Evolutionary conservation across 73 alveolate genomes (phyloP).

Genomic region (Paramecium bursaria): DNA sequence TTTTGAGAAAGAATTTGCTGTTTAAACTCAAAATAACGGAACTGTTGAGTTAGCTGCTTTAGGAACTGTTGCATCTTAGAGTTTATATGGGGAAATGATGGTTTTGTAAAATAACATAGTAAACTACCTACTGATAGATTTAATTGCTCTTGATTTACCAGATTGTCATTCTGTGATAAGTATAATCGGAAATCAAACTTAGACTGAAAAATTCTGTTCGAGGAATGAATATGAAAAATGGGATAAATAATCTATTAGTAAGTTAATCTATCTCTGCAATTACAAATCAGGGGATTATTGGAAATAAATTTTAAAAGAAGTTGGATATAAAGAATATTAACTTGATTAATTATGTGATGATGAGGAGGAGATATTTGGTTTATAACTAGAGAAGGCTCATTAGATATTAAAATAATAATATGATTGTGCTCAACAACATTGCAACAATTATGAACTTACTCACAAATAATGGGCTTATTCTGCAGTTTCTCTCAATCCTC

Average conservation of each 20-base stretch:
- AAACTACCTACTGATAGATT: not conserved
- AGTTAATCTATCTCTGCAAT: slow-evolving; percentile 8
- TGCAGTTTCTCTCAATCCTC: slow-evolving; percentile 21
- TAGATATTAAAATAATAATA: not conserved
- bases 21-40: slow-evolving; percentile 33
- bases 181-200: not conserved
- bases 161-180: not conserved
- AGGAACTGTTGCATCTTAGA: slow-evolving; percentile 16
- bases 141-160: not conserved
- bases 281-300: slow-evolving; percentile 8
- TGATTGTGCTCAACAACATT: slow-evolving; percentile 2
- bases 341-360: slow-evolving; percentile 30
- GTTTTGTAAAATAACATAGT: slow-evolving; percentile 3
- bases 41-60: slow-evolving; percentile 24
- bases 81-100: slow-evolving; percentile 35
- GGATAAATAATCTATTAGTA: slow-evolving; percentile 1
- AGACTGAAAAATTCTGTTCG: slow-evolving; percentile 16
- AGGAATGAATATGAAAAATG: slow-evolving; percentile 28
- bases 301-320: not conserved
- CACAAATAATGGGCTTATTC: slow-evolving; percentile 47
- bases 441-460: slow-evolving; percentile 10
- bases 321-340: not conserved
- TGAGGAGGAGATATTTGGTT: slow-evolving; percentile 42
- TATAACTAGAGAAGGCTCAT: not conserved
- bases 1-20: slow-evolving; percentile 53